A percentile compares a stretch with the other conserved stretches of the same genome.
Evolutionary conservation across 2,329 filamentous ascomycete genomes (phyloP).

Genomic region (Microdochium nivale): DNA sequence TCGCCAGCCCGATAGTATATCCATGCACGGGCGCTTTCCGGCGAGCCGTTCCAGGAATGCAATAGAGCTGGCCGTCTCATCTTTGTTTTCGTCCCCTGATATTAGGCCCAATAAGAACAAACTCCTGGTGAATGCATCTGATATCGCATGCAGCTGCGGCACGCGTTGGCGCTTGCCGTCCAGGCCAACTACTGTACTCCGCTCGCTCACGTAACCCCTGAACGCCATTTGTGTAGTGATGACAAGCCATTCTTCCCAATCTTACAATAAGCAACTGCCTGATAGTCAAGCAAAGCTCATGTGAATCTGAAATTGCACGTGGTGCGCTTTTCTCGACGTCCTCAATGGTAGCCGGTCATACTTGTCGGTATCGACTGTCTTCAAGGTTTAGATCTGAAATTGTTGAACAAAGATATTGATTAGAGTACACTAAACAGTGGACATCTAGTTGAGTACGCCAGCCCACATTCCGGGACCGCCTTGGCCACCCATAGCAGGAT

Average conservation of each 20-base stretch:
- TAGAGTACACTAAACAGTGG: background rate
- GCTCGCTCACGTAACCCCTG: background rate
- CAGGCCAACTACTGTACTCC: background rate
- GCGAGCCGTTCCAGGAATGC: background rate
- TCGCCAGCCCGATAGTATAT: background rate
- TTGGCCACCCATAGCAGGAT: slow-evolving; percentile 39
- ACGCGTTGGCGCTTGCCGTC: background rate
- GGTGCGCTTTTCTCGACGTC: background rate
- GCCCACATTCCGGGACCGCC: slow-evolving; percentile 59
- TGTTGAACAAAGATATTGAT: background rate
- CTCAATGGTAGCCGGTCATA: background rate
- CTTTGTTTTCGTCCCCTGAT: background rate
- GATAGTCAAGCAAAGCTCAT: background rate
- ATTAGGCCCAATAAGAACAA: background rate
- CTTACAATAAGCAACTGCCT: background rate
- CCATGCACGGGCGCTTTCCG: background rate
- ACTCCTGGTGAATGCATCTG: background rate
- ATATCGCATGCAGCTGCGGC: no score
- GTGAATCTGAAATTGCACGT: background rate
- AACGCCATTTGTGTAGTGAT: background rate
- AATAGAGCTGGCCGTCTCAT: background rate
- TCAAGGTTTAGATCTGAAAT: background rate
- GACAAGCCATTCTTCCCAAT: background rate
- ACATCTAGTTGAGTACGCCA: slow-evolving; percentile 44
- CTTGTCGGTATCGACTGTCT: background rate